Evolutionary conservation across 1,139 yeast genomes (phyloP), one percentile per base, ranked within the genome.

Genomic region (Candida pseudoviswanathii): DNA sequence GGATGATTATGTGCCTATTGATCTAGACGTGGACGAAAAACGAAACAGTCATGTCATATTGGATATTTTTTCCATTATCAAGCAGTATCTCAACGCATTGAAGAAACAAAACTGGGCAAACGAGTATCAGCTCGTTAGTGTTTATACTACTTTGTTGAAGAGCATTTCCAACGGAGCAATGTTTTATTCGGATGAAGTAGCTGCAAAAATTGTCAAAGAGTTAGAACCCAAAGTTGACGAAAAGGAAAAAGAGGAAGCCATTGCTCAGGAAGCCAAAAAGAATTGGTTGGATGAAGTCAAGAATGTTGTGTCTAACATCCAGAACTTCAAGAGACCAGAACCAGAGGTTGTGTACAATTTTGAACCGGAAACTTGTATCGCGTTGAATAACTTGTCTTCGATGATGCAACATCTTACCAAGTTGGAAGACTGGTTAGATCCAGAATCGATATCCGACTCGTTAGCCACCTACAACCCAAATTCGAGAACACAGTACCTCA

Each of bases 381-480:
- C 87, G 24, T 71, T 90, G 48, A 89, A 89, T 63, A 84, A 90
- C 58, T 63, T 90, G 21, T 83, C 85, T 5, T 80, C 83, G 21
- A 81, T 88, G 70, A 76, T 82, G 66, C 65, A 71, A 2, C 81
- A 82, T 54, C 65, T 89, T 36, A 78, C 81, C 46, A 78, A 74
- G 46, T 65, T 90, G 41, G 96, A 89, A 59, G 80, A 76, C 2
- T 65, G 75, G 30, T 60, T 88, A 16, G 83, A 86, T 53, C 84
- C 94, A 0, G 92, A 86, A 52, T 60, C 67, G 42, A 73, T 86
- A 22, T 83, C 89, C 5, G 65, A 66, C 3, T 65, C 79, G 0
- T 72, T 86, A 10, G 64, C 65, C 3, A 56, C 64, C 2, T 59
- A 60, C 34, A 71, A 71, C 41, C 73, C 76, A 3, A 65, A 58